phyloP scores from a whole-genome alignment of 768 basidiomycete species.

The Daedalea quercina region DNA sequence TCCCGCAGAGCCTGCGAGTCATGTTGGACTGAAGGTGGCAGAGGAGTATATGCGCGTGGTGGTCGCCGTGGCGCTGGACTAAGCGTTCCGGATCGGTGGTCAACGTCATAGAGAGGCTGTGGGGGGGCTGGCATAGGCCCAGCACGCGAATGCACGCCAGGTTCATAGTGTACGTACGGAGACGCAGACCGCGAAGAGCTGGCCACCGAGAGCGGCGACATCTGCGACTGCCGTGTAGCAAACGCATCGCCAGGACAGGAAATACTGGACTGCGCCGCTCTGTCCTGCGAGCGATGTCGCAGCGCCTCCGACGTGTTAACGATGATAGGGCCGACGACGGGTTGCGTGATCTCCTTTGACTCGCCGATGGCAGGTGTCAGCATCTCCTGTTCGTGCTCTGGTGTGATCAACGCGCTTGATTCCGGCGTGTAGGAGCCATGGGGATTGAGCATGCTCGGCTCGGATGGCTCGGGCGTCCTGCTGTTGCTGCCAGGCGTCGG shows the following conservation, averaged over 20 bases:
- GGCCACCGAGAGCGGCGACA: conserved; percentile 1
- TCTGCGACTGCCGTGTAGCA: background rate
- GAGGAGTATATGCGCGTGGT: conserved; percentile 30
- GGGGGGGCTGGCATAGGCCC: conserved; percentile 71
- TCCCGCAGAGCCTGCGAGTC: conserved; percentile 56
- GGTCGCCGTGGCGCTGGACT: conserved; percentile 55
- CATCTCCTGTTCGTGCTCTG: conserved; percentile 22
- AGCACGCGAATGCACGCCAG: conserved; percentile 63
- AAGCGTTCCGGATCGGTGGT: conserved; percentile 44
- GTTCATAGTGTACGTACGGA: conserved; percentile 54
- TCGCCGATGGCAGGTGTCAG: conserved; percentile 60
- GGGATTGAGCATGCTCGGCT: conserved; percentile 5
- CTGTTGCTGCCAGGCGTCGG: conserved; percentile 17
- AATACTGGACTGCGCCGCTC: background rate
- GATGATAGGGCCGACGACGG: conserved; percentile 59
- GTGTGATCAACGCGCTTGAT: background rate
- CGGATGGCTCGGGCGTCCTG: conserved; percentile 13
- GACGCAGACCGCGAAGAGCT: conserved; percentile 14
- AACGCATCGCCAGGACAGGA: background rate
- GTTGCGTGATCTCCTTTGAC: conserved; percentile 48
- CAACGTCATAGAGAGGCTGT: conserved; percentile 41
- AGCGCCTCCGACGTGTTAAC: conserved; percentile 24
- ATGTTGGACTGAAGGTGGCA: conserved; percentile 22
- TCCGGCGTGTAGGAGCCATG: background rate
- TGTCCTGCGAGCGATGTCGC: background rate